Percentiles rank a stretch among this genome's conserved stretches.
These are phyloP conservation scores for Rhodotorula kratochvilovae DNA, from an alignment of 768 basidiomycete genomes.

Conservation along the genomic window DNA sequence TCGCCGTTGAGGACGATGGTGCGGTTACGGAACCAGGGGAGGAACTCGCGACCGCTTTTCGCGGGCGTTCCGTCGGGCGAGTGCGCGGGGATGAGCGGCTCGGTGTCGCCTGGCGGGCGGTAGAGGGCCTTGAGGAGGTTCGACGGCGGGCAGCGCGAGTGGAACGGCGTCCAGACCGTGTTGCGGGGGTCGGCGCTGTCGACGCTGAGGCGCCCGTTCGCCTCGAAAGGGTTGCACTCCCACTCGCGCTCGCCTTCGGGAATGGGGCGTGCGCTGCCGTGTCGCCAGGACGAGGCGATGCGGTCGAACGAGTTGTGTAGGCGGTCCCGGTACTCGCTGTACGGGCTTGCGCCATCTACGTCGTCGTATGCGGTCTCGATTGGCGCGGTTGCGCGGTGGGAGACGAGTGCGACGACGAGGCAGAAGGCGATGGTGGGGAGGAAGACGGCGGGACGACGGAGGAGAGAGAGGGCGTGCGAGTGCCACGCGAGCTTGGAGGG, in stretches of 20 bases:
- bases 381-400: not conserved
- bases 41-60: slow-evolving; percentile 8
- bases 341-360: not conserved
- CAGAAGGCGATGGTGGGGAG: slow-evolving; percentile 1
- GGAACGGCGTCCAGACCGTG: slow-evolving; percentile 29
- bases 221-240: slow-evolving; percentile 32
- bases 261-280: not conserved
- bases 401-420: slow-evolving; percentile 3
- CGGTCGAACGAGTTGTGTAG: slow-evolving; percentile 17
- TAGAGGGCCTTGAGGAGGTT: slow-evolving; percentile 22
- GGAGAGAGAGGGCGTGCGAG: not conserved
- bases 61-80: not conserved
- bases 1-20: slow-evolving; percentile 38
- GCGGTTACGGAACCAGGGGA: slow-evolving; percentile 36
- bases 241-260: slow-evolving; percentile 12
- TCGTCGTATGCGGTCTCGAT: not conserved
- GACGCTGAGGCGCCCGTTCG: slow-evolving; percentile 28
- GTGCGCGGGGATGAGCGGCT: slow-evolving; percentile 17
- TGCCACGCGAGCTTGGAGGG: not conserved
- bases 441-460: slow-evolving; percentile 11
- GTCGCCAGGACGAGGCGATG: not conserved
- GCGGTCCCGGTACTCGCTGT: not conserved
- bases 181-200: slow-evolving; percentile 1
- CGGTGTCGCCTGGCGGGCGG: slow-evolving; percentile 17
- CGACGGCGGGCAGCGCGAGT: slow-evolving; percentile 17